phyloP scores from a whole-genome alignment of 2,329 filamentous ascomycete genomes.

The Gnomoniopsis smithogilvyi region DNA sequence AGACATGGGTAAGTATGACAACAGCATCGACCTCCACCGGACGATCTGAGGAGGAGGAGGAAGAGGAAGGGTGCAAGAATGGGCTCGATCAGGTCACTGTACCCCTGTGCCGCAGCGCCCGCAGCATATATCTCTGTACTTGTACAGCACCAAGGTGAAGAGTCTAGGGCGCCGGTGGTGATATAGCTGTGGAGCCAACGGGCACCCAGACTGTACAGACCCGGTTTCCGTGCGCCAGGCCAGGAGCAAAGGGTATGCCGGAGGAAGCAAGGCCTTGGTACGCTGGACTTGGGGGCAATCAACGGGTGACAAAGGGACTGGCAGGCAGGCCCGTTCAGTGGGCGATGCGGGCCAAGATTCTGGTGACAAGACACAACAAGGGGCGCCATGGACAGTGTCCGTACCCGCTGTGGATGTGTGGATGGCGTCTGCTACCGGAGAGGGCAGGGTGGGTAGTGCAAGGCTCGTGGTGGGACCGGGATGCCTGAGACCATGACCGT shows the following conservation, averaged over 20 bases:
- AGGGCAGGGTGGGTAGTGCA: constrained; percentile 4
- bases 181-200: not conserved
- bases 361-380: constrained; percentile 8
- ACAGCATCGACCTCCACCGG: constrained; percentile 20
- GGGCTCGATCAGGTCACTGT: not conserved
- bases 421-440: constrained; percentile 16
- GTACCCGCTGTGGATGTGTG: constrained; percentile 15
- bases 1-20: constrained; percentile 34
- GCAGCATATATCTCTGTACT: not conserved
- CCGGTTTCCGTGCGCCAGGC: constrained; percentile 8
- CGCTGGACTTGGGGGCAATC: not conserved
- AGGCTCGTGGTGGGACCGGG: constrained; percentile 17
- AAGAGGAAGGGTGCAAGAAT: not conserved
- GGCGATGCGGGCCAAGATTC: not conserved
- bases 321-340: not conserved
- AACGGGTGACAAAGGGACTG: not conserved
- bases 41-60: constrained; percentile 25
- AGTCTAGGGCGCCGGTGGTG: not conserved
- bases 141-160: not conserved
- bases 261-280: not conserved
- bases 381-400: constrained; percentile 4
- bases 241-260: not conserved
- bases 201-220: constrained; percentile 1
- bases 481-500: constrained; percentile 3
- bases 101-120: not conserved